Evolutionary conservation across 176 grass and related monocot species (phyloP).

Genomic region (Hsuehochloa calcarea): DNA sequence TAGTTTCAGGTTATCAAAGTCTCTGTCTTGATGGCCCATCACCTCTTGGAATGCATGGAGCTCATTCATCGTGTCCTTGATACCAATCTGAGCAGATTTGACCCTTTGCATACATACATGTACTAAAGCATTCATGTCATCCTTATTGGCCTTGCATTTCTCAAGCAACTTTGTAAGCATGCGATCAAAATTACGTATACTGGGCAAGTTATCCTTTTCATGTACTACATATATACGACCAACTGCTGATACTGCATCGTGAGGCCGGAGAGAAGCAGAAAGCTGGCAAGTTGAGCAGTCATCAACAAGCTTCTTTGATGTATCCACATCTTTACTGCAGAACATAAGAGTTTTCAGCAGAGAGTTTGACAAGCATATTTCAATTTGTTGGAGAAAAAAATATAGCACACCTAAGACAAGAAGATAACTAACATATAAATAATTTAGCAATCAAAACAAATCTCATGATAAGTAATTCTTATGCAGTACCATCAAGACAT

Average conservation of each 20-base stretch:
- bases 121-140: slow-evolving; percentile 70
- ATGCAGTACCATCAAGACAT: slow-evolving; percentile 2
- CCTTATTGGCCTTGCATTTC: slow-evolving; percentile 67
- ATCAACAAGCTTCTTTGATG: slow-evolving; percentile 94
- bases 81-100: slow-evolving; percentile 66
- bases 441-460: slow-evolving; percentile 5
- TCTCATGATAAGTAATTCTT: slow-evolving; percentile 20
- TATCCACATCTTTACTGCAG: slow-evolving; percentile 96
- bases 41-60: slow-evolving; percentile 86
- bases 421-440: not conserved
- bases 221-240: slow-evolving; percentile 94
- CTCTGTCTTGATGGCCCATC: slow-evolving; percentile 75
- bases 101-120: slow-evolving; percentile 89
- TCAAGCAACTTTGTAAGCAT: slow-evolving; percentile 72
- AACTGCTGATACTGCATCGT: slow-evolving; percentile 94
- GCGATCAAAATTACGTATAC: slow-evolving; percentile 52
- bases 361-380: slow-evolving; percentile 1
- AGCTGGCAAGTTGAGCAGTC: slow-evolving; percentile 64
- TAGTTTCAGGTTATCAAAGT: slow-evolving; percentile 76
- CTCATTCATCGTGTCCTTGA: slow-evolving; percentile 90
- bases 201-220: slow-evolving; percentile 88
- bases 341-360: slow-evolving; percentile 33
- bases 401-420: not conserved
- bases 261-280: slow-evolving; percentile 74
- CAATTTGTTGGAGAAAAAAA: not conserved